Evolutionary conservation across 768 basidiomycete genomes (phyloP).

Genomic region (Serendipita sp.): DNA sequence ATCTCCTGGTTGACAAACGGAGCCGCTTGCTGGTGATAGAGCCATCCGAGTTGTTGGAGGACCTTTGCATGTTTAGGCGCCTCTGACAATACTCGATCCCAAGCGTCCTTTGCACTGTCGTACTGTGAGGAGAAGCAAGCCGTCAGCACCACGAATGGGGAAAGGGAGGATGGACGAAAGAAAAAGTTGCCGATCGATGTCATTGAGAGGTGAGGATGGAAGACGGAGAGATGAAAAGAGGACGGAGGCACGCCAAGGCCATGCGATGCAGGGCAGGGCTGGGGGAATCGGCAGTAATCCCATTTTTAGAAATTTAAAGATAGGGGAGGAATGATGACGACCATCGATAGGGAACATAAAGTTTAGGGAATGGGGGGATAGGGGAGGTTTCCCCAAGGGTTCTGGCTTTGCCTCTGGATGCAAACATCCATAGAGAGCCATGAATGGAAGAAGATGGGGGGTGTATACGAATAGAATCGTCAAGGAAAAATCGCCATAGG

Average conservation of each 20-base stretch:
- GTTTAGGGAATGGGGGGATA: no score
- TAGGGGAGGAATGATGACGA: no score
- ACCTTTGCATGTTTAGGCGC: slow-evolving; percentile 94
- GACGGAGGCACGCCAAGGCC: not conserved
- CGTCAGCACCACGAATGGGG: not conserved
- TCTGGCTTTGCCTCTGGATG: no score
- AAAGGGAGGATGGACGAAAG: not conserved
- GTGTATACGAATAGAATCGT: no score
- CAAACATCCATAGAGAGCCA: no score
- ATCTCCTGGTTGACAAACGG: slow-evolving; percentile 72
- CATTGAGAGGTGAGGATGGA: not conserved
- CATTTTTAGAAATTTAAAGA: no score
- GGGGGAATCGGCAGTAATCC: not conserved
- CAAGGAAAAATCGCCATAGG: no score
- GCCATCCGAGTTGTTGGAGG: slow-evolving; percentile 92
- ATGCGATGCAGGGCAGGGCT: not conserved
- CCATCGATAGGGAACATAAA: no score
- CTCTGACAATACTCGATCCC: slow-evolving; percentile 85
- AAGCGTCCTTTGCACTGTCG: slow-evolving; percentile 80
- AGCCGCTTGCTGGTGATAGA: slow-evolving; percentile 91
- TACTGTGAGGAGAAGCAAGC: slow-evolving; percentile 34
- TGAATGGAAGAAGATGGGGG: no score
- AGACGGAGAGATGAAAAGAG: not conserved
- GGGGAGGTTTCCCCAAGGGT: no score
- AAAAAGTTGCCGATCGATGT: not conserved